These are phyloP conservation scores for Solanum virginianum DNA, from an alignment of 257 asterid genomes.

Conservation along the genomic window DNA sequence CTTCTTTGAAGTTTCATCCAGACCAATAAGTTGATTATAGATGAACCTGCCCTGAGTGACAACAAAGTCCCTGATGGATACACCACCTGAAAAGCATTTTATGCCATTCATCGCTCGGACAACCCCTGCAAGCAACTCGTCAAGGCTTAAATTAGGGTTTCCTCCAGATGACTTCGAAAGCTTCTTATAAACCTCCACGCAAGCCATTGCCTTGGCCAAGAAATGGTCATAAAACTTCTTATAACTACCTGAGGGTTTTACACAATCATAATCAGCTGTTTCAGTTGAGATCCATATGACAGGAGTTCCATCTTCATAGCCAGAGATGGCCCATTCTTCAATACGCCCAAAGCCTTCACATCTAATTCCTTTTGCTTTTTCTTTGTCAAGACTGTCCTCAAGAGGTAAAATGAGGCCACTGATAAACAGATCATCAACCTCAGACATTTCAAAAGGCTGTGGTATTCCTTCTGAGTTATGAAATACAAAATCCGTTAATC, in stretches of 20 bases:
- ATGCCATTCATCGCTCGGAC: conserved; percentile 72
- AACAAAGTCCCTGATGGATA: conserved; percentile 61
- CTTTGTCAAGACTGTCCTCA: conserved; percentile 46
- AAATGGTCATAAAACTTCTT: conserved; percentile 66
- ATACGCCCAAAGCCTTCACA: conserved; percentile 90
- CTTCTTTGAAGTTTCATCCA: conserved; percentile 72
- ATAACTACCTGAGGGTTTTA: conserved; percentile 68
- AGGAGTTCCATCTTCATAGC: conserved; percentile 87
- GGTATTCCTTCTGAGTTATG: conserved; percentile 54
- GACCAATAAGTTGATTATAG: conserved; percentile 69
- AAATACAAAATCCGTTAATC: conserved; percentile 60
- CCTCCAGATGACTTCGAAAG: conserved; percentile 62
- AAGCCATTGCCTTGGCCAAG: conserved; percentile 69
- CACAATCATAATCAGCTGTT: conserved; percentile 77
- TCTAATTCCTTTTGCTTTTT: conserved; percentile 45
- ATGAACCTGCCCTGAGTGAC: conserved; percentile 80
- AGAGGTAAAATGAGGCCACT: conserved; percentile 69
- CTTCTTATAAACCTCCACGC: conserved; percentile 71
- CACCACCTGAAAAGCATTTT: conserved; percentile 64
- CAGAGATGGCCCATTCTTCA: conserved; percentile 95
- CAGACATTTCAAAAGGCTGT: conserved; percentile 82
- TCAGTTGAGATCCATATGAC: conserved; percentile 82
- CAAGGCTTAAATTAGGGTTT: conserved; percentile 47
- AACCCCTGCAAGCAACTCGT: conserved; percentile 85
- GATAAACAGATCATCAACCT: conserved; percentile 61